Conservation (phyloP, 2,329 filamentous ascomycete genomes). For the Phaeosphaeriaceae sp. region DNA sequence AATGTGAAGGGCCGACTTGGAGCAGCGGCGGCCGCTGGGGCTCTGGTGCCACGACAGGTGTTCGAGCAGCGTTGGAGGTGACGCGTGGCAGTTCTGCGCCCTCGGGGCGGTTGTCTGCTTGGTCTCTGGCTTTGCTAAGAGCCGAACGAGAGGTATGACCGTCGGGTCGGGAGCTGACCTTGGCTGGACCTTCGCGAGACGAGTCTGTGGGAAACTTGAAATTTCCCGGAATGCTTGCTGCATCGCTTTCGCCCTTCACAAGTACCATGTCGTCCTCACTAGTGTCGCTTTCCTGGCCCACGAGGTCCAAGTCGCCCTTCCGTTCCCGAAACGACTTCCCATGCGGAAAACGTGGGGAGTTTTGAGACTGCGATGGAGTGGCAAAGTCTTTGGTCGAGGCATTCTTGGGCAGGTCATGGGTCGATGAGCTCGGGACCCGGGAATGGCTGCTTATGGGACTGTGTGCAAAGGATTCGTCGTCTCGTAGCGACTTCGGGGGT, state of each 20-base stretch:
- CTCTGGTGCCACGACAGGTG: conserved; percentile 33
- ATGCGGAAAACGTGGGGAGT: conserved; percentile 28
- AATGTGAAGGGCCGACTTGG: conserved; percentile 54
- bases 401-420: conserved; percentile 26
- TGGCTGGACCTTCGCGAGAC: conserved; percentile 27
- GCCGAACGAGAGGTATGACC: conserved; percentile 26
- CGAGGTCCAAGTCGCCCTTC: conserved; percentile 32
- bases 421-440: conserved; percentile 25
- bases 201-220: conserved; percentile 30
- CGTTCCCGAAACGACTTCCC: conserved; percentile 25
- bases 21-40: conserved; percentile 50
- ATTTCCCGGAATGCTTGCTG: conserved; percentile 27
- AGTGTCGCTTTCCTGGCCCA: conserved; percentile 39
- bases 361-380: conserved; percentile 12
- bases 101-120: conserved; percentile 32
- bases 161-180: conserved; percentile 32
- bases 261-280: conserved; percentile 40
- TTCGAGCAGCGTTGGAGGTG: conserved; percentile 28
- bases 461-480: conserved; percentile 34
- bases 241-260: conserved; percentile 28
- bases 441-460: conserved; percentile 36
- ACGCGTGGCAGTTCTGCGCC: conserved; percentile 27
- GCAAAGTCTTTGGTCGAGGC: conserved; percentile 24
- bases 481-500: conserved; percentile 19
- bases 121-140: conserved; percentile 25